Percentiles rank a stretch among this genome's conserved stretches.
Evolutionary conservation across 208 protist genomes (phyloP).

Genomic region (Trypanosoma theileri): DNA sequence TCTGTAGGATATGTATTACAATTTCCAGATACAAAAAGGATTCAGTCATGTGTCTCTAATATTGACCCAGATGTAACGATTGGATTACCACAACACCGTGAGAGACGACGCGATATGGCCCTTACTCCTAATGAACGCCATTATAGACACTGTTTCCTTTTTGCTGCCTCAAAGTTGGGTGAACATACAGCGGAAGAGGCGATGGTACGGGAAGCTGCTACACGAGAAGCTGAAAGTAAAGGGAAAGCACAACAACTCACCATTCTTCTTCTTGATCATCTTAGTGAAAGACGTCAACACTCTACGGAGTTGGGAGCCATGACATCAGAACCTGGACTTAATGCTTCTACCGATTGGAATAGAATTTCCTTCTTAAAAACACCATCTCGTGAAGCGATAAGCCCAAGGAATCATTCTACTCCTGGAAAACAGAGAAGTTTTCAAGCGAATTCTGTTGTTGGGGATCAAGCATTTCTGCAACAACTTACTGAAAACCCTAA

Average conservation of each 20-base stretch:
- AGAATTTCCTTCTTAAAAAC: not conserved
- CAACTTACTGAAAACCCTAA: constrained; percentile 46
- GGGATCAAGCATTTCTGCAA: constrained; percentile 37
- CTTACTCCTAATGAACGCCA: constrained; percentile 75
- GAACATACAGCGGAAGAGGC: constrained; percentile 34
- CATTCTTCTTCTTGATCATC: constrained; percentile 44
- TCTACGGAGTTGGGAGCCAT: not conserved
- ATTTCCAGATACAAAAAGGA: constrained; percentile 65
- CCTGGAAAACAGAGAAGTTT: not conserved
- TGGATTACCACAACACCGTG: constrained; percentile 65
- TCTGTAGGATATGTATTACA: constrained; percentile 75
- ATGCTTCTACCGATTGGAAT: not conserved
- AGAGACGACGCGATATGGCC: constrained; percentile 63
- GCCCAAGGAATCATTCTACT: not conserved
- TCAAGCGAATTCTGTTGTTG: constrained; percentile 11
- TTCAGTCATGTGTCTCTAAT: constrained; percentile 74
- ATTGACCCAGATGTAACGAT: constrained; percentile 83
- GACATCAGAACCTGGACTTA: not conserved
- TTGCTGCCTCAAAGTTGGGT: constrained; percentile 60
- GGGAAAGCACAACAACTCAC: constrained; percentile 61
- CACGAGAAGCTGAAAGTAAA: constrained; percentile 35
- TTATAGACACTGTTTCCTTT: constrained; percentile 76
- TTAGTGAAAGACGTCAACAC: constrained; percentile 25
- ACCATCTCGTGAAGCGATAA: not conserved
- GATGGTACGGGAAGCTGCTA: constrained; percentile 28